A percentile compares a stretch with the other conserved stretches of the same genome.
Evolutionary conservation across 2,329 filamentous ascomycete genomes (phyloP).

Genomic region (Talaromyces sp.): DNA sequence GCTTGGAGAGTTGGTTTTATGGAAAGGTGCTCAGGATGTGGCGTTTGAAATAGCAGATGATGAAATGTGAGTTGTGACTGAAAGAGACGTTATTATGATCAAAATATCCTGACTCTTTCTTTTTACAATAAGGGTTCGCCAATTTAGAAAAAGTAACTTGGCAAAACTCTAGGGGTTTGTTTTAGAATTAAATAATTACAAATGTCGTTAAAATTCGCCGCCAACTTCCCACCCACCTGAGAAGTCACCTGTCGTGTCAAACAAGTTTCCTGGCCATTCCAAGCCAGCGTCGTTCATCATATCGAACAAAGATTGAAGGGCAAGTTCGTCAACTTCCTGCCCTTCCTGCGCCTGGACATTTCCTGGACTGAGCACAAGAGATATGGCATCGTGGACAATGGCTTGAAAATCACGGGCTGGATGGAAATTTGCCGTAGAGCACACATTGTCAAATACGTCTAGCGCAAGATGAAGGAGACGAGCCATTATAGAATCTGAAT

Average conservation of each 20-base stretch:
- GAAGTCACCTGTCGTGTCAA: slow-evolving; percentile 7
- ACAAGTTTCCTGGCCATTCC: slow-evolving; percentile 14
- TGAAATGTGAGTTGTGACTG: slow-evolving; percentile 9
- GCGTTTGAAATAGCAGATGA: slow-evolving; percentile 19
- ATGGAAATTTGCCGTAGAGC: slow-evolving; percentile 11
- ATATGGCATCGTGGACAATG: slow-evolving; percentile 12
- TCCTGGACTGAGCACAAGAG: slow-evolving; percentile 8
- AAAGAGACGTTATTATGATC: background rate
- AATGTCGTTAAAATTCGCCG: background rate
- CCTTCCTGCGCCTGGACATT: background rate
- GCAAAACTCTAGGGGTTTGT: background rate
- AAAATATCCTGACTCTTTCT: background rate
- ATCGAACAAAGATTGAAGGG: slow-evolving; percentile 13
- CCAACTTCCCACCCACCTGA: background rate
- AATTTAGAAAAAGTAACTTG: background rate
- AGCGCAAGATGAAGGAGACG: slow-evolving; percentile 11
- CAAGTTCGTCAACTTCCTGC: slow-evolving; percentile 11
- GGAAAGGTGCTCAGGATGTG: slow-evolving; percentile 20
- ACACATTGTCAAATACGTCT: slow-evolving; percentile 15
- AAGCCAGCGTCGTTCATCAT: slow-evolving; percentile 15
- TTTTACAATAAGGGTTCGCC: background rate
- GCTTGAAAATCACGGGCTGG: slow-evolving; percentile 13
- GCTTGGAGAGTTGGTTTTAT: slow-evolving; percentile 19
- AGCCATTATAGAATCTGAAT: slow-evolving; percentile 10
- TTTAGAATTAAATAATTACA: background rate